Evolutionary conservation across 108 stramenopile species (phyloP).

Genomic region (Hondaea fermentalgiana): DNA sequence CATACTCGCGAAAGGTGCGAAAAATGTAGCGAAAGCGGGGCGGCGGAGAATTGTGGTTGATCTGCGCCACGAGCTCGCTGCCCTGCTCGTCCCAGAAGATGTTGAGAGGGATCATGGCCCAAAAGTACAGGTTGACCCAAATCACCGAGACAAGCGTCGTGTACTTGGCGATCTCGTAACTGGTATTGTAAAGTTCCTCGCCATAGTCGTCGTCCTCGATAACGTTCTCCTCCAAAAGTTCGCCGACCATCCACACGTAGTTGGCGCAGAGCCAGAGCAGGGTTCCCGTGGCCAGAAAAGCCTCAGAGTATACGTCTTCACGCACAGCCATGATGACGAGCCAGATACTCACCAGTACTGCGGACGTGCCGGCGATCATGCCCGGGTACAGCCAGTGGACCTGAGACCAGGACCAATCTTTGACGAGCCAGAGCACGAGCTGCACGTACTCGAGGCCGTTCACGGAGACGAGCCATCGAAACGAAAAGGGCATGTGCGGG

Average conservation of each 20-base stretch:
- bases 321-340: not conserved
- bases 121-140: not conserved
- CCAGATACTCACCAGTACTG: not conserved
- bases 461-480: not conserved
- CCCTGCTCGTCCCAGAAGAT: not conserved
- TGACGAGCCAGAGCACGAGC: not conserved
- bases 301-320: not conserved
- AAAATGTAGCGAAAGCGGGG: not conserved
- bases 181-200: not conserved
- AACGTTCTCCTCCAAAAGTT: not conserved
- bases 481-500: not conserved
- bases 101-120: not conserved
- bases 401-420: constrained; percentile 10
- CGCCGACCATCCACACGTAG: constrained; percentile 16
- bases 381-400: constrained; percentile 6
- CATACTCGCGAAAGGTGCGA: not conserved
- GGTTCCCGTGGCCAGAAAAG: not conserved
- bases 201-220: not conserved
- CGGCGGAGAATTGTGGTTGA: not conserved
- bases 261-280: constrained; percentile 5
- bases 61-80: not conserved
- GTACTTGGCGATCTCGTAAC: not conserved
- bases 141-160: not conserved
- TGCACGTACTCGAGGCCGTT: constrained; percentile 10
- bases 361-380: not conserved